Evolutionary conservation across 129 eudicot genomes (phyloP).

Genomic region (Flaveria bidentis): DNA sequence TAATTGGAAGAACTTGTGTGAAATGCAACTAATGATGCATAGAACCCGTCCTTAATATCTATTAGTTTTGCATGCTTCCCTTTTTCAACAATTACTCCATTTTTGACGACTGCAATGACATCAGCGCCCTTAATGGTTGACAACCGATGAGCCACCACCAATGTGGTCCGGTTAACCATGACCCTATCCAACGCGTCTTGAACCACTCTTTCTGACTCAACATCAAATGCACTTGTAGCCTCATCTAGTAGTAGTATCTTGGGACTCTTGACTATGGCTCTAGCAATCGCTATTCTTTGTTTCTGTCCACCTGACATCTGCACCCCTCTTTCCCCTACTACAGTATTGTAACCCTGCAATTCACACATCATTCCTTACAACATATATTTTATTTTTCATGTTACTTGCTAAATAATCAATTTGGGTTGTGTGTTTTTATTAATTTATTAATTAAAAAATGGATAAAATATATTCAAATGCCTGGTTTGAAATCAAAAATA

Average conservation of each 20-base stretch:
- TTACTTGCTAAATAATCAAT: no score
- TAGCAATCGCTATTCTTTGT: not conserved
- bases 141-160: slow-evolving; percentile 8
- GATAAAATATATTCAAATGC: no score
- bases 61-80: not conserved
- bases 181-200: slow-evolving; percentile 8
- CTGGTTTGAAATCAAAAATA: no score
- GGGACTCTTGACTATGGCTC: slow-evolving; percentile 15
- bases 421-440: no score
- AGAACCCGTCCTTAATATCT: not conserved
- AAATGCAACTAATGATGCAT: slow-evolving; percentile 41
- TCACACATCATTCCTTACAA: not conserved
- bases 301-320: slow-evolving; percentile 13
- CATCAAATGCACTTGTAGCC: slow-evolving; percentile 6
- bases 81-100: slow-evolving; percentile 2
- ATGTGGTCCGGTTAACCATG: not conserved
- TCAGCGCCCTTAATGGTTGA: slow-evolving; percentile 3
- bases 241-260: slow-evolving; percentile 7
- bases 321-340: slow-evolving; percentile 13
- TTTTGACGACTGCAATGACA: not conserved
- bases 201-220: slow-evolving; percentile 8
- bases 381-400: not conserved
- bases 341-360: not conserved
- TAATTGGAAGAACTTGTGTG: slow-evolving; percentile 29
- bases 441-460: no score